Conservation (phyloP, 2,329 filamentous ascomycete genomes). For the Fusarium avenaceum region DNA sequence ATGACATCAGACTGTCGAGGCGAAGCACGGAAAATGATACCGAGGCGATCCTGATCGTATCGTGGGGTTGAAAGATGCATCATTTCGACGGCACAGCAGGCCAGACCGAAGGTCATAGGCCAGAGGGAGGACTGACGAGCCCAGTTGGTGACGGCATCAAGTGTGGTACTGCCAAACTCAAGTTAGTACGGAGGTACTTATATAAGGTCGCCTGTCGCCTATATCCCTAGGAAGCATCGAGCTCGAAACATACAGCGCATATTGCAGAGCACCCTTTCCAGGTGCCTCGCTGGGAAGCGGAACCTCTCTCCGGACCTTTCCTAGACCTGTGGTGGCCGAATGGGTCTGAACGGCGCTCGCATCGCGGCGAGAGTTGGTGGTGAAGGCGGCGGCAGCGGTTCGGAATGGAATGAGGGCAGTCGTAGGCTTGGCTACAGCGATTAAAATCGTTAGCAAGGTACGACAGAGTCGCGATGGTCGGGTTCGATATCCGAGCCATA, state of each 20-base stretch:
- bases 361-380: constrained; percentile 75
- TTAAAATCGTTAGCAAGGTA: constrained; percentile 21
- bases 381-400: constrained; percentile 71
- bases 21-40: constrained; percentile 91
- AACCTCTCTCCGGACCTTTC: constrained; percentile 76
- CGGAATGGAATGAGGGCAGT: constrained; percentile 74
- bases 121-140: constrained; percentile 85
- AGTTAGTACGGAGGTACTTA: constrained; percentile 8
- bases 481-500: constrained; percentile 33
- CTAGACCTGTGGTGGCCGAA: constrained; percentile 67
- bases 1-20: constrained; percentile 91
- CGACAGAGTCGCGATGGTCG: constrained; percentile 15
- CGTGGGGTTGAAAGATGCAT: constrained; percentile 90
- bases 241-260: constrained; percentile 79
- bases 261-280: constrained; percentile 86
- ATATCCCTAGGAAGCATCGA: background rate
- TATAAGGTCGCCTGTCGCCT: constrained; percentile 7
- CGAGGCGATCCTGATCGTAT: constrained; percentile 89
- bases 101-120: constrained; percentile 90
- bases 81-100: constrained; percentile 93
- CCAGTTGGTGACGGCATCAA: constrained; percentile 87
- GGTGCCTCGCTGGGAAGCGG: constrained; percentile 82
- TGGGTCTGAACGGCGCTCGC: constrained; percentile 70
- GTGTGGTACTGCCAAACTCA: constrained; percentile 71
- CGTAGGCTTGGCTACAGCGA: constrained; percentile 72